Base-by-base conservation (phyloP, 2,329 filamentous ascomycete genomes). In the Amesomyces nigricolor region DNA sequence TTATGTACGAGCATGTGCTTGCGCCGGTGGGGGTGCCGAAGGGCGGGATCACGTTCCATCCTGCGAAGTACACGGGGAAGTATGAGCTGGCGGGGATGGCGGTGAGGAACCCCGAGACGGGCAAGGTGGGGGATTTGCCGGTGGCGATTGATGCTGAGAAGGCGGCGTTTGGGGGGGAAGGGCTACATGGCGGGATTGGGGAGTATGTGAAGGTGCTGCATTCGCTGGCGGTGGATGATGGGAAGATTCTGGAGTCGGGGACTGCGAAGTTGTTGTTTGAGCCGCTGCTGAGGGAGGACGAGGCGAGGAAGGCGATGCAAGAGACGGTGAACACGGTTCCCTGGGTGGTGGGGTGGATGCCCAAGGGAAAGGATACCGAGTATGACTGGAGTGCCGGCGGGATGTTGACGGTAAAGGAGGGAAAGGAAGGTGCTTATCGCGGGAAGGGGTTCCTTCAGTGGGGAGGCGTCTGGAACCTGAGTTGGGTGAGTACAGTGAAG, bases 311-410 rank as follows among this genome's bases (percentile, higher is more conserved):
- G 11, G 59, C 56, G 22, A 49, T 65, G 22, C 50, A 57, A n/a
- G 43, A 61, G 38, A 46, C 37, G n/a, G n/a, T 63, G 30, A 47
- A 56, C 22, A 26, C 45, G 42, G 52, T 32, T 58, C 63, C 54
- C 4, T 66, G 64, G 64, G 61, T 64, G n/a, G 64, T 64, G 1
- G 61, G 62, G 0, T 49, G 43, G 14, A 49, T 65, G 13, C 60
- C 64, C 17, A 57, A 55, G n/a, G 54, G 37, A 30, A 51, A 37
- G 35, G 29, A 26, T 26, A 26, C 50, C 16, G 58, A 62, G 40
- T 66, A 66, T 47, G 60, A 66, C 54, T 65, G 62, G 62, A 59
- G 60, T n/a, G 44, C 57, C 14, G 65, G 60, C 19, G 65, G 65
- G 10, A 37, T 65, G 52, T 32, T 66, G 30, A 54, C 63, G 9